Evolutionary conservation across 2,329 filamentous ascomycete genomes (phyloP), one percentile per base, ranked within the genome.

Genomic region (Paecilomyces variotii): DNA sequence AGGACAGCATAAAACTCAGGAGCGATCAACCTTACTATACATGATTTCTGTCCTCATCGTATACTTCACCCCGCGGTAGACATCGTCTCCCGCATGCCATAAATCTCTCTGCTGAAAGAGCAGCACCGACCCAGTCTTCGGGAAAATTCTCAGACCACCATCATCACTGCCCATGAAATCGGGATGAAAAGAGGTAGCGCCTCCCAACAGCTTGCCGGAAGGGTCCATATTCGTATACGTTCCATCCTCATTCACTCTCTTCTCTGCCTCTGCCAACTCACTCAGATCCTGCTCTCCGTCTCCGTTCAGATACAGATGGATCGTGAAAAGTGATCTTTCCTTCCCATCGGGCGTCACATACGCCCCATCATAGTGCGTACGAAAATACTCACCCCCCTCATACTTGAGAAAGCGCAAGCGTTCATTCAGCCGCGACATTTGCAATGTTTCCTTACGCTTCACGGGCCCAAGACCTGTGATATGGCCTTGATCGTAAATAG

Each of bases 371-470:
- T 82, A 86, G 68, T 93, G 89, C 3, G 86, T 79, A 60, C 80
- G 82, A 66, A 95, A 94, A 68, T 87, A 93, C 65, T 91, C 85
- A 0, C 88, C 89, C 0, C 79, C 74, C 0, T 80, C 79, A 69
- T 94, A 94, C 67, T 84, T 87, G 55, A 95, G 74, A 65, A 92
- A 92, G 28, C 90, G 78, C 81, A 92, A 81, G 35, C 89, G 76
- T 68, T 91, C 83, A 70, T 94, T 94, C 50, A 90, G 70, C 9
- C 86, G 58, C 0, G 68, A 68, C 14, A 76, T 54, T 24, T 60
- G 57, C 54, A 64, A 73, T 0, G 60, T 73, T 58, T 80, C 78
- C 0, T 73, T 70, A 3, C 78, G 70, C 58, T 71, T 78, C 4
- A 63, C 65, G 0, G 78, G 76, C 2, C 77, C 75, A 7, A 72